phyloP scores from a whole-genome alignment of 257 asterid species.

The Coffea eugenioides region DNA sequence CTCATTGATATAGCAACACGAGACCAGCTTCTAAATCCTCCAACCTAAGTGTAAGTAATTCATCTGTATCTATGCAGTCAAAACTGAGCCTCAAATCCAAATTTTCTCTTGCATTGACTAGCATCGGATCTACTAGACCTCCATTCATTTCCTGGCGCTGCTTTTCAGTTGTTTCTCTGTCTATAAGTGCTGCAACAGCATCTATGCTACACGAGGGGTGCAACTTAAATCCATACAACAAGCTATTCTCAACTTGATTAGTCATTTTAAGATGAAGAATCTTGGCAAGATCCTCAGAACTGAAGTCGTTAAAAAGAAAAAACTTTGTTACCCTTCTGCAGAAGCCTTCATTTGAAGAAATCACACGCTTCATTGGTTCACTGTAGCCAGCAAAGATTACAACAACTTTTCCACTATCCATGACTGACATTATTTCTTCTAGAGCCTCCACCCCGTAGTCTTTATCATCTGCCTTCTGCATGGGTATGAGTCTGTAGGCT shows the following conservation, averaged over 20 bases:
- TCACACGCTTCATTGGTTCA: conserved; percentile 94
- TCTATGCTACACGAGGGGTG: conserved; percentile 59
- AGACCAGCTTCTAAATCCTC: conserved; percentile 80
- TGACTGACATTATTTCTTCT: conserved; percentile 93
- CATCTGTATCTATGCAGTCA: conserved; percentile 63
- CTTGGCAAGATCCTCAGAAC: conserved; percentile 60
- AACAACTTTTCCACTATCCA: conserved; percentile 86
- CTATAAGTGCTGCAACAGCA: conserved; percentile 57
- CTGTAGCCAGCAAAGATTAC: conserved; percentile 94
- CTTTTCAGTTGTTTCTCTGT: conserved; percentile 54
- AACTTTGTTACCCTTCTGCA: conserved; percentile 90
- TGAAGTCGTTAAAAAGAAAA: conserved; percentile 79
- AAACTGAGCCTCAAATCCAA: conserved; percentile 74
- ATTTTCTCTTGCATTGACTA: conserved; percentile 75
- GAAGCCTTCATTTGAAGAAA: conserved; percentile 82
- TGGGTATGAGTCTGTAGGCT: conserved; percentile 86
- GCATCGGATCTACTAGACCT: conserved; percentile 74
- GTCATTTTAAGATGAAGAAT: conserved; percentile 74
- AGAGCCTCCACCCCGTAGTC: conserved; percentile 90
- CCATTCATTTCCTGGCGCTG: conserved; percentile 94
- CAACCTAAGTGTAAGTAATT: conserved; percentile 61
- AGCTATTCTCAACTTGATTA: conserved; percentile 44
- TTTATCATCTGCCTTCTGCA: conserved; percentile 73
- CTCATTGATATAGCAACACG: conserved; percentile 46
- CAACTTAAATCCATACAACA: conserved; percentile 75